phyloP scores from a whole-genome alignment of 2,329 filamentous ascomycete genomes.

The Didymella arachidicola region DNA sequence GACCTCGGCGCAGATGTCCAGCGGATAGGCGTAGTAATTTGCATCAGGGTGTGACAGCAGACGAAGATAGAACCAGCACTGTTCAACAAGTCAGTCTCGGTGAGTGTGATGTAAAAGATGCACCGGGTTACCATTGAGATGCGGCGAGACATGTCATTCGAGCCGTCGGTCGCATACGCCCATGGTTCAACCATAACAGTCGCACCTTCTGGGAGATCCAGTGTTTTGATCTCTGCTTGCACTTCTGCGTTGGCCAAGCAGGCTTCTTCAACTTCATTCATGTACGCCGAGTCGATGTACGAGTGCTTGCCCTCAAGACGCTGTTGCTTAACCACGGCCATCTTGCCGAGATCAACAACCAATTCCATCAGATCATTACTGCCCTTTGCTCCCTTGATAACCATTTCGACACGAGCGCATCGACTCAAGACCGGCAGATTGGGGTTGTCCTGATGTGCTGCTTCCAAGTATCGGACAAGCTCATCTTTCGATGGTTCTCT shows the following conservation, averaged over 20 bases:
- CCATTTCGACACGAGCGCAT: constrained; percentile 53
- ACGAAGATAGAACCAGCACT: constrained; percentile 53
- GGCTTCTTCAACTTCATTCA: constrained; percentile 58
- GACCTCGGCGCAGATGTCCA: constrained; percentile 62
- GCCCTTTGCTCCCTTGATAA: constrained; percentile 41
- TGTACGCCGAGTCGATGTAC: constrained; percentile 58
- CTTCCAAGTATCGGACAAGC: constrained; percentile 57
- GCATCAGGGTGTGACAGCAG: constrained; percentile 55
- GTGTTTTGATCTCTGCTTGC: constrained; percentile 53
- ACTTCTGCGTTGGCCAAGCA: constrained; percentile 57
- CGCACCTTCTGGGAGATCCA: constrained; percentile 53
- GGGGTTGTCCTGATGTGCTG: constrained; percentile 46
- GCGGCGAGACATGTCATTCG: constrained; percentile 59
- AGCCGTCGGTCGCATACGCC: constrained; percentile 64
- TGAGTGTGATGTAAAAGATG: not conserved
- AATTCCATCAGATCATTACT: constrained; percentile 49
- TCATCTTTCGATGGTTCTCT: constrained; percentile 60
- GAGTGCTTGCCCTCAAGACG: constrained; percentile 55
- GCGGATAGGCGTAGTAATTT: constrained; percentile 66
- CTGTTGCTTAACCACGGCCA: constrained; percentile 37
- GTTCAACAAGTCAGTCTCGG: not conserved
- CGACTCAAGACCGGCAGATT: constrained; percentile 46
- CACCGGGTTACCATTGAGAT: constrained; percentile 57
- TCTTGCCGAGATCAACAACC: constrained; percentile 33
- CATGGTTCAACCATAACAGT: constrained; percentile 62